These are phyloP conservation scores for Solanum dulcamara DNA, from an alignment of 257 asterid genomes.

Conservation along the genomic window DNA sequence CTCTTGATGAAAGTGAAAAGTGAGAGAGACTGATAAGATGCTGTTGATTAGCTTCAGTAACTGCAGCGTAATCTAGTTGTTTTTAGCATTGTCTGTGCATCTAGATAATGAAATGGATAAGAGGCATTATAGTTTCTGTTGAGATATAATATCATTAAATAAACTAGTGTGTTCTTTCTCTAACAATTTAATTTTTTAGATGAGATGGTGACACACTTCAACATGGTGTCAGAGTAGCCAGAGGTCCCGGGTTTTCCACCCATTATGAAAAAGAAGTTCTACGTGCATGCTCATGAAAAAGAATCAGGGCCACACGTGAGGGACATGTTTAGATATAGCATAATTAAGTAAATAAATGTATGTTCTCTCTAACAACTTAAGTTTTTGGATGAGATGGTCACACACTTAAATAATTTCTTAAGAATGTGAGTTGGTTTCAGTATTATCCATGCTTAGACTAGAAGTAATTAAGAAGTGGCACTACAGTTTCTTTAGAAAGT, in stretches of 20 bases:
- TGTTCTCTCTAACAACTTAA: not conserved
- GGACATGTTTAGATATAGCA: not conserved
- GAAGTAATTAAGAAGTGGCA: not conserved
- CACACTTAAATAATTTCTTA: not conserved
- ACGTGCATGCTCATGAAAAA: not conserved
- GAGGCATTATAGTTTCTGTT: not conserved
- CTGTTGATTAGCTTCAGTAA: not conserved
- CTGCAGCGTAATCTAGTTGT: not conserved
- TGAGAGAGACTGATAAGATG: not conserved
- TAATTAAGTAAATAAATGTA: not conserved
- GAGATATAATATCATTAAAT: not conserved
- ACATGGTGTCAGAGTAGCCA: not conserved
- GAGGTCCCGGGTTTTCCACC: not conserved
- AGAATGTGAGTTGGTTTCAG: not conserved
- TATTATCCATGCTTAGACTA: not conserved
- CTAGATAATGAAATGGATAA: not conserved
- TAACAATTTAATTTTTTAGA: not conserved
- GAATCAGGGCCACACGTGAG: not conserved
- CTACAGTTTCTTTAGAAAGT: not conserved
- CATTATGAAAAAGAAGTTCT: not conserved
- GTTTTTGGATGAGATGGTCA: not conserved
- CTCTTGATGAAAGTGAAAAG: not conserved
- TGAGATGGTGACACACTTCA: not conserved
- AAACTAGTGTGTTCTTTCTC: not conserved
- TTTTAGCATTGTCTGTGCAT: not conserved